Conservation (phyloP, 352 stramenopile genomes). For the Blastocystis hominis region DNA sequence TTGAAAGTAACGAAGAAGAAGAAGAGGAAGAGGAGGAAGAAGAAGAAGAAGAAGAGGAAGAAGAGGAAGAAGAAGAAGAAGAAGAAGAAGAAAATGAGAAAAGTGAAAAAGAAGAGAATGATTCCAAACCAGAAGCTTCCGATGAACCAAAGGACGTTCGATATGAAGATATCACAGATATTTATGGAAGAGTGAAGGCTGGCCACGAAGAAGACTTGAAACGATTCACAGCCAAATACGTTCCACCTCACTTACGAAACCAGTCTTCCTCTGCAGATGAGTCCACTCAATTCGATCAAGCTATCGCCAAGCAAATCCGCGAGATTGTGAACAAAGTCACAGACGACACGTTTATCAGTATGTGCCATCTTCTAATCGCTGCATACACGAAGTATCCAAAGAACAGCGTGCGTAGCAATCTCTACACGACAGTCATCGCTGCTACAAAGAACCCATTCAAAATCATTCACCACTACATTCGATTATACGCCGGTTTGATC, state of each 20-base stretch:
- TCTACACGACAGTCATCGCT: neutral
- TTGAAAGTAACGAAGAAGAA: neutral
- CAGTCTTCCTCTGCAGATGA: neutral
- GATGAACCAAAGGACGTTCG: neutral
- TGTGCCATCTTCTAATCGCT: neutral
- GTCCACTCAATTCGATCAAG: neutral
- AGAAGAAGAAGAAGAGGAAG: neutral
- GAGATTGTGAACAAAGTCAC: constrained; percentile 49
- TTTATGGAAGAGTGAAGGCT: constrained; percentile 5
- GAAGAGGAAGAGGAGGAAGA: neutral
- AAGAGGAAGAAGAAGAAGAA: neutral
- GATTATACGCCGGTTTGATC: constrained; percentile 29
- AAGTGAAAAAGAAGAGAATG: neutral
- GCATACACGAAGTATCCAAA: constrained; percentile 25
- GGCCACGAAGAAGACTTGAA: constrained; percentile 1
- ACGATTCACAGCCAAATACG: constrained; percentile 37
- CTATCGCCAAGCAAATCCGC: neutral
- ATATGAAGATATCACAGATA: constrained; percentile 41
- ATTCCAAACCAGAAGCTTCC: neutral
- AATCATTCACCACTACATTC: constrained; percentile 23
- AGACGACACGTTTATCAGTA: neutral
- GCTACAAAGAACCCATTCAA: constrained; percentile 11
- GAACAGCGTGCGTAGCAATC: constrained; percentile 1
- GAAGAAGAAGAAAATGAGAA: neutral
- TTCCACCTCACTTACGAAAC: constrained; percentile 5